These are phyloP conservation scores for Glycine soja DNA, from an alignment of 306 rosid genomes.

Conservation along the genomic window DNA sequence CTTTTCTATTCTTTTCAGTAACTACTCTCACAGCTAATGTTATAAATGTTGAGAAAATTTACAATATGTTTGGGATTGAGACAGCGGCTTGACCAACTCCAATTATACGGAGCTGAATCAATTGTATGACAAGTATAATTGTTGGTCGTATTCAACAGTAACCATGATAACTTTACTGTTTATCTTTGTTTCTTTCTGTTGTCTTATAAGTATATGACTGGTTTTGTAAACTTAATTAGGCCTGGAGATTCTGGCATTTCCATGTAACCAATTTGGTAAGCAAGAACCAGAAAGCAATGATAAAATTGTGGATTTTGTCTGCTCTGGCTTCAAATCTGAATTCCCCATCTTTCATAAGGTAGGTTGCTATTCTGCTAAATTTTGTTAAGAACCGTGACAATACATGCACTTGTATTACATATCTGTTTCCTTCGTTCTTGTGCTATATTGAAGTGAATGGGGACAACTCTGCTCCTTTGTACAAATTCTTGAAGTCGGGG, in stretches of 20 bases:
- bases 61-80: constrained; percentile 37
- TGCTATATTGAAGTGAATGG: constrained; percentile 81
- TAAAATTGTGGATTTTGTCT: constrained; percentile 70
- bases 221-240: constrained; percentile 48
- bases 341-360: constrained; percentile 77
- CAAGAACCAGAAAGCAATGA: constrained; percentile 77
- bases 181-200: constrained; percentile 1
- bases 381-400: neutral
- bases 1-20: neutral
- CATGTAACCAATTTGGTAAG: constrained; percentile 74
- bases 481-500: constrained; percentile 71
- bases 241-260: constrained; percentile 73
- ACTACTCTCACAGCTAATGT: neutral
- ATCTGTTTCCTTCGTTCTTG: neutral
- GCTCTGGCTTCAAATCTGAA: constrained; percentile 76
- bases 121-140: constrained; percentile 64
- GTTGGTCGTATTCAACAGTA: neutral
- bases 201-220: neutral
- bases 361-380: constrained; percentile 12
- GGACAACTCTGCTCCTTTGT: constrained; percentile 60
- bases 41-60: constrained; percentile 1
- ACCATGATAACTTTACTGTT: neutral
- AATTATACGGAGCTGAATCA: constrained; percentile 80
- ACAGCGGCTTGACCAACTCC: constrained; percentile 82
- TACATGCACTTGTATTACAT: neutral